phyloP scores from a whole-genome alignment of 2,329 filamentous ascomycete species.

The Ceratocystis destructans region DNA sequence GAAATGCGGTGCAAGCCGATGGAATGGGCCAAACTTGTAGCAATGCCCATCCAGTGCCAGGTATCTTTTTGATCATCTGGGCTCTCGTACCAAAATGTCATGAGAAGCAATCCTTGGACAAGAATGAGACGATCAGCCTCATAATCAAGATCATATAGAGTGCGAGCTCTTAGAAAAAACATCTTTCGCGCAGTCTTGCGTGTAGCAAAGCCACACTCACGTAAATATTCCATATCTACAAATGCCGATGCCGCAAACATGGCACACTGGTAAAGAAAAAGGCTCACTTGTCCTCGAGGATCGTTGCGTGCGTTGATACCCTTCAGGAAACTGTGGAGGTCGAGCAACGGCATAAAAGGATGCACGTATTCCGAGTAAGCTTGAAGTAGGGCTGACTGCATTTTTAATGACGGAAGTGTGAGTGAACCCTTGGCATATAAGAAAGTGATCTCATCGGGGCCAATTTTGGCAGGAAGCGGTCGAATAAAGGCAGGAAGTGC shows the following conservation, averaged over 20 bases:
- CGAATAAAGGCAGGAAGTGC: slow-evolving; percentile 59
- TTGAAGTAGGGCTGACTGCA: slow-evolving; percentile 70
- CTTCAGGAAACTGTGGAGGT: slow-evolving; percentile 46
- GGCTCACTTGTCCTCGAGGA: slow-evolving; percentile 56
- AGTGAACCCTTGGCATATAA: slow-evolving; percentile 74
- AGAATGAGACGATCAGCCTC: slow-evolving; percentile 79
- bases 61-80: slow-evolving; percentile 96
- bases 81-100: slow-evolving; percentile 97
- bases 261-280: slow-evolving; percentile 82
- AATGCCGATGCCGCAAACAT: slow-evolving; percentile 91
- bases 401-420: slow-evolving; percentile 51
- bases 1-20: slow-evolving; percentile 87
- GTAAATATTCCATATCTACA: slow-evolving; percentile 64
- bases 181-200: slow-evolving; percentile 73
- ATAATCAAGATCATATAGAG: slow-evolving; percentile 91
- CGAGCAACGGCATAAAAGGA: slow-evolving; percentile 83
- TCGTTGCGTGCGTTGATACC: slow-evolving; percentile 55
- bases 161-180: slow-evolving; percentile 79
- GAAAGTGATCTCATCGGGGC: slow-evolving; percentile 70
- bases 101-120: slow-evolving; percentile 74
- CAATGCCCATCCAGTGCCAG: slow-evolving; percentile 98
- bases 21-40: slow-evolving; percentile 81
- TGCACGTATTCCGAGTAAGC: slow-evolving; percentile 83
- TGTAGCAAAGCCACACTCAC: slow-evolving; percentile 60
- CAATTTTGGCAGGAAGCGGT: slow-evolving; percentile 62